Base-by-base conservation (phyloP, 2,329 filamentous ascomycete species). In the Sporothrix schenckii region DNA sequence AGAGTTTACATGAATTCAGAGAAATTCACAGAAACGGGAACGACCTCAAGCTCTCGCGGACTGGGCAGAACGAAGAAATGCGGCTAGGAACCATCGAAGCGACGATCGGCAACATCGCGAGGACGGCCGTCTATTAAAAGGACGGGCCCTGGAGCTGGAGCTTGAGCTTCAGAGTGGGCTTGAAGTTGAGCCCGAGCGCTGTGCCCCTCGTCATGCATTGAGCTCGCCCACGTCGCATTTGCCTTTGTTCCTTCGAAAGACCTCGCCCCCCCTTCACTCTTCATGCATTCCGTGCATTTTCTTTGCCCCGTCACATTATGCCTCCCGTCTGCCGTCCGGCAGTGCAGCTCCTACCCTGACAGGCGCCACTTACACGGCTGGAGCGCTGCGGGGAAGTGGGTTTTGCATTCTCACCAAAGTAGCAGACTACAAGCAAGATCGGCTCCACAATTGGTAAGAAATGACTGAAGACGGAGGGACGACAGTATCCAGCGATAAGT, bases 401-500 rank as follows among this genome's bases (percentile, higher is more conserved):
- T n/a, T n/a, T 19, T 44, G 41, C 34, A 3, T 34, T 9, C 34
- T 34, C 34, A 34, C 6, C 34, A 6, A 6, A 34, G 34, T 9
- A 9, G 34, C 34, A 34, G 34, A 3, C 34, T 7, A 9, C 34
- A 34, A 34, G 34, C 34, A 34, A 34, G 34, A 34, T 5, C 34
- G 16, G 63, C 7, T 52, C 70, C 70, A 54, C 47, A 30, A 69
- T 73, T 70, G 53, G 66, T 72, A 71, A 72, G 70, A 68, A 34
- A 54, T 72, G 71, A 72, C 71, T 61, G 65, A 49, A 14, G 58
- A 44, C 27, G 39, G 61, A 54, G 9, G 14, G 27, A 16, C 44
- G 39, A 11, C 47, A 14, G 66, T 3, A 68, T 24, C 41, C 9
- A 54, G 24, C 19, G 52, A 9, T 34, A 34, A 34, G 34, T 34